A percentile compares a stretch with the other conserved stretches of the same genome.
These are phyloP conservation scores for Candolleomyces aberdarensis DNA, from an alignment of 768 basidiomycete species.

Conservation along the genomic window DNA sequence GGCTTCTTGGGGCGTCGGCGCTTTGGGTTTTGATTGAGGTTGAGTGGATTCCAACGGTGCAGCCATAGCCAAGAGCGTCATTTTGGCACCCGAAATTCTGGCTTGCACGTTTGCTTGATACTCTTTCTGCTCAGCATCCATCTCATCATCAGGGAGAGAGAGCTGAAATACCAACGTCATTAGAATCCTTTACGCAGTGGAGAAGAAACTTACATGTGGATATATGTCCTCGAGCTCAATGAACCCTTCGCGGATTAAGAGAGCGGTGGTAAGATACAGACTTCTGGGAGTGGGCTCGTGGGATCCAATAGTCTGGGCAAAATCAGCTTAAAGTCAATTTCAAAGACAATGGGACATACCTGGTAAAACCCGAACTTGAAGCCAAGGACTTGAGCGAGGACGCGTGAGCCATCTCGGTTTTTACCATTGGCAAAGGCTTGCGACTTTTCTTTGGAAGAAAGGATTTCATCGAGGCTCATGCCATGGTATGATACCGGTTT, in stretches of 20 bases:
- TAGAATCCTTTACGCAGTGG: background rate
- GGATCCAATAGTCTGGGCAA: slow-evolving; percentile 49
- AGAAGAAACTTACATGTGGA: slow-evolving; percentile 69
- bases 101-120: slow-evolving; percentile 61
- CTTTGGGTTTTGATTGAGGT: slow-evolving; percentile 37
- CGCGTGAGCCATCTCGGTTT: slow-evolving; percentile 44
- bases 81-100: slow-evolving; percentile 65
- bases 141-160: slow-evolving; percentile 66
- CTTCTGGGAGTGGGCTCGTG: slow-evolving; percentile 63
- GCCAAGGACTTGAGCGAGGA: slow-evolving; percentile 90
- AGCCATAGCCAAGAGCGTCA: slow-evolving; percentile 81
- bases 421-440: slow-evolving; percentile 12
- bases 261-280: slow-evolving; percentile 78
- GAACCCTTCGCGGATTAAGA: slow-evolving; percentile 88
- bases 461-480: slow-evolving; percentile 65
- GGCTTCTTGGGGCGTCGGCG: slow-evolving; percentile 34
- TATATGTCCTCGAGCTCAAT: slow-evolving; percentile 86
- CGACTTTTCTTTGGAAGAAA: slow-evolving; percentile 49
- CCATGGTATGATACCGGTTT: slow-evolving; percentile 44
- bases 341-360: slow-evolving; percentile 38
- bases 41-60: slow-evolving; percentile 66
- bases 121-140: slow-evolving; percentile 63
- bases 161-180: slow-evolving; percentile 13
- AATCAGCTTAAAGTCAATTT: slow-evolving; percentile 9
- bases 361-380: slow-evolving; percentile 95